Base-by-base conservation (phyloP, 306 rosid species). In the Psophocarpus tetragonolobus region DNA sequence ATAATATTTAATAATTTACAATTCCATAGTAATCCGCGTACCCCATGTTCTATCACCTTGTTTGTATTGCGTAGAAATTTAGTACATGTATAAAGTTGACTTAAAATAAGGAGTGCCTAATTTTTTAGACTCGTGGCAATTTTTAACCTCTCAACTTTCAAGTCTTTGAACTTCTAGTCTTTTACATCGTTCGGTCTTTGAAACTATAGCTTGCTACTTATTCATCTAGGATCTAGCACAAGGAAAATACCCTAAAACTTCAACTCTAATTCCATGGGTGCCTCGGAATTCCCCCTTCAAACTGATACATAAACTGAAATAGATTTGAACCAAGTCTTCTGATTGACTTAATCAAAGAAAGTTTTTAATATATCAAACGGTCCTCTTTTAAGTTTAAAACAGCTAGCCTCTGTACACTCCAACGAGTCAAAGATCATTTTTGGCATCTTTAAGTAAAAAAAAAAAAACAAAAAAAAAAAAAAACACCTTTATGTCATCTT, bases 201-300 rank as follows among this genome's bases (percentile, higher is more conserved):
- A 69, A 69, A 68, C 75, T 42, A 10, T 42, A 10, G 42, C 36
- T 45, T 62, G 51, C 73, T 45, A 33, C 26, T 5, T 63, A 9
- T 27, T 17, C 35, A 18, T 65, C 82, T 64, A 38, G 71, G 86
- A 83, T 77, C 83, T 62, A 35, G 30, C 70, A 71, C 44, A 23
- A 18, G 23, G 21, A 30, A 68, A 68, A 42, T 20, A 36, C 47
- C 47, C 68, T 10, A 27, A 61, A 69, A 60, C 61, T 29, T 58
- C 42, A 7, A 67, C 51, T 42, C 47, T 32, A 15, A 21, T 29
- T 53, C 68, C 60, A 75, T 38, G 73, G 48, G 35, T 75, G 77
- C 86, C 73, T 79, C 58, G 66, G 67, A 71, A 50, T 75, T 81
- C 76, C 73, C 73, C 85, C 58, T 36, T 60, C 21, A 51, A 23